Evolutionary conservation across 345 rosid species (phyloP), one percentile per base, ranked within the genome.

Genomic region (Linum tenue): DNA sequence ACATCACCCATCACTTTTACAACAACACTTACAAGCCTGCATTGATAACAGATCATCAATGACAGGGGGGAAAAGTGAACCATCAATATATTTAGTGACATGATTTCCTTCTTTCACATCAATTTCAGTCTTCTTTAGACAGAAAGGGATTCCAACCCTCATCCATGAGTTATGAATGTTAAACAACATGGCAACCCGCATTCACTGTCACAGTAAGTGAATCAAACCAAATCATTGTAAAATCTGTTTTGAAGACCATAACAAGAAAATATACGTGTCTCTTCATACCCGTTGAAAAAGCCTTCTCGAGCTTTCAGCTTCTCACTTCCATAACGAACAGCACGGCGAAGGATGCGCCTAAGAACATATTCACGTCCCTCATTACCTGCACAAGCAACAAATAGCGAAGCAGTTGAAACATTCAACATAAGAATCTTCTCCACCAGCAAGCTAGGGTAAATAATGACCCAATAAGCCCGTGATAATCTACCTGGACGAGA

Each of bases 291-390:
- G 60, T 82, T 87, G 69, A 94, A 91, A 80, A 90, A 94, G 50
- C 99, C 99, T 78, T 88, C 90, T 66, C 74, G 83, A 55, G 96
- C 97, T 76, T 87, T 88, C 9, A 94, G 77, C 69, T 88, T 90
- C 78, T 94, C 97, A 55, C 81, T 85, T 39, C 99, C 95, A 69
- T 88, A 94, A 59, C 97, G 88, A 66, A 94, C 97, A 61, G 97
- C 99, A 73, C 92, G 89, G 48, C 99, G 99, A 72, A 94, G 96
- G 71, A 94, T 91, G 59, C 99, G 92, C 75, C 99, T 81, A 15
- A 94, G 76, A 68, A 94, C 99, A 76, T 94, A 88, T 69, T 94
- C 99, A 69, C 95, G 97, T 7, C 97, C 99, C 69, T 91, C 97
- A 67, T 88, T 94, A 75, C 99, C 99, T 94, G 69, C 63, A 66